Evolutionary conservation across 129 eudicot species (phyloP).

Genomic region (Ambrosia trifida): DNA sequence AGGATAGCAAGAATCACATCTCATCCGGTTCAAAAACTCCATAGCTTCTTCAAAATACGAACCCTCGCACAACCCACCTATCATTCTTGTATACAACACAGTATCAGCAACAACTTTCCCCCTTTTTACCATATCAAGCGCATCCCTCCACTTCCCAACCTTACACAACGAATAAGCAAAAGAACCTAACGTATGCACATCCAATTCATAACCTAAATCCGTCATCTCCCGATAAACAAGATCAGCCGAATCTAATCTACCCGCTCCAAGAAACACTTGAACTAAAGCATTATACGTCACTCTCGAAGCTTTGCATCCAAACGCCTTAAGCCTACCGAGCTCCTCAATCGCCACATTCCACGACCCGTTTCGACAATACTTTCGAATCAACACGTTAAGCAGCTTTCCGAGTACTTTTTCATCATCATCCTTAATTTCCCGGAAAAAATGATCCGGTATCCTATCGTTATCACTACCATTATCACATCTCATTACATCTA

Average conservation of each 20-base stretch:
- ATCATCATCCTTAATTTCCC: constrained; percentile 56
- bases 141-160: constrained; percentile 75
- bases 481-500: constrained; percentile 53
- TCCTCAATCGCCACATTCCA: constrained; percentile 90
- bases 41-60: constrained; percentile 94
- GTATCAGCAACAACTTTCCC: constrained; percentile 73
- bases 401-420: constrained; percentile 66
- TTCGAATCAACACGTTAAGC: constrained; percentile 70
- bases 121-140: constrained; percentile 60
- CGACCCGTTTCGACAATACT: constrained; percentile 54
- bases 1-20: constrained; percentile 65
- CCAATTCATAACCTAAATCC: constrained; percentile 54
- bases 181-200: constrained; percentile 57
- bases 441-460: constrained; percentile 43
- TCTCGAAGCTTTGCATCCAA: constrained; percentile 71
- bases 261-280: constrained; percentile 63
- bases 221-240: constrained; percentile 72
- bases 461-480: constrained; percentile 32
- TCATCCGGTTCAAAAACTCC: constrained; percentile 78
- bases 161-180: constrained; percentile 67
- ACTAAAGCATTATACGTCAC: constrained; percentile 71
- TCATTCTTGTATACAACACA: constrained; percentile 70
- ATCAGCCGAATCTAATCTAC: constrained; percentile 53
- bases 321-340: constrained; percentile 82
- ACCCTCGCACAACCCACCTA: constrained; percentile 87